Evolutionary conservation across 2,329 filamentous ascomycete genomes (phyloP).

Genomic region (Fusarium cicatricum): DNA sequence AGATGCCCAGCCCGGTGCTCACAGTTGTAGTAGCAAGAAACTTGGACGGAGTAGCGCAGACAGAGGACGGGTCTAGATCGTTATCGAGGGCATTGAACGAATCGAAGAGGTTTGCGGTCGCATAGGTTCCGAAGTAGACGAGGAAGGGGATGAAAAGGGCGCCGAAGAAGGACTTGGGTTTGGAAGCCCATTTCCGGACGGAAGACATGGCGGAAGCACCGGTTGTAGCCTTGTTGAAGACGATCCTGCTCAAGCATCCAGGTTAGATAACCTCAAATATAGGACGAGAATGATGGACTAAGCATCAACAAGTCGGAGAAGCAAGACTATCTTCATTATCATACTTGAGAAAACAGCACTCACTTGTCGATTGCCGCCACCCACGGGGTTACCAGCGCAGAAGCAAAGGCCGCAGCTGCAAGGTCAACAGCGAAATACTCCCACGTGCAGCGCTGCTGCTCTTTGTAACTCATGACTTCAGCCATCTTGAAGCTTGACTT

Average conservation of each 20-base stretch:
- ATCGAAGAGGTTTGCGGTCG: constrained; percentile 40
- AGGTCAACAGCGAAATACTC: constrained; percentile 39
- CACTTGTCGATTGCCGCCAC: constrained; percentile 40
- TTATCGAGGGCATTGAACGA: constrained; percentile 33
- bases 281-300: background rate
- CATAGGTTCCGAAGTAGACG: constrained; percentile 41
- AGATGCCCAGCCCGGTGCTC: constrained; percentile 34
- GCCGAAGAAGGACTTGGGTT: constrained; percentile 32
- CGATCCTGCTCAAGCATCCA: constrained; percentile 7
- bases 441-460: constrained; percentile 37
- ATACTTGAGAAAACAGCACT: background rate
- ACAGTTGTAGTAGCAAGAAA: constrained; percentile 36
- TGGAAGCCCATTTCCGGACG: constrained; percentile 33
- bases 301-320: background rate
- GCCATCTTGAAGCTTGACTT: constrained; percentile 25
- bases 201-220: constrained; percentile 34
- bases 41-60: constrained; percentile 35
- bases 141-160: constrained; percentile 38
- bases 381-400: constrained; percentile 39
- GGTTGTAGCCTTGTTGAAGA: constrained; percentile 38
- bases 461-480: constrained; percentile 35
- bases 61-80: constrained; percentile 25
- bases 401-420: constrained; percentile 34
- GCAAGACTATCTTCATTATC: background rate
- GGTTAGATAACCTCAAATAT: constrained; percentile 6